These are phyloP conservation scores for Tetraselmis striata DNA, from an alignment of 139 green algal genomes.

Conservation along the genomic window DNA sequence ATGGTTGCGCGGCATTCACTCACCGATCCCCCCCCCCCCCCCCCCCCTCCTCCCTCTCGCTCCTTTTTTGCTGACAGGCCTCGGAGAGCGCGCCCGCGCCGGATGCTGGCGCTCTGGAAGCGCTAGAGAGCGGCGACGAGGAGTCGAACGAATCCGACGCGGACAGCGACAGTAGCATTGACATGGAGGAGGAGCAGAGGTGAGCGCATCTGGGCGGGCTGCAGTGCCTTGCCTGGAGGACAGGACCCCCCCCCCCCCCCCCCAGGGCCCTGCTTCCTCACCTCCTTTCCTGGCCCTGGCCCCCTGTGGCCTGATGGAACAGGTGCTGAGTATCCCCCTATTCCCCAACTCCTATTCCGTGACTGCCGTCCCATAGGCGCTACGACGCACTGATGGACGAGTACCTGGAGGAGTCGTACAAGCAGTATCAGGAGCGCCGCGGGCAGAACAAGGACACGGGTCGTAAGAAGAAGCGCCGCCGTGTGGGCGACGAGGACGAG, in stretches of 20 bases:
- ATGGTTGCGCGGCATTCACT: too few relatives aligned
- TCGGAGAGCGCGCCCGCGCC: neutral
- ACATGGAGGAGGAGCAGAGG: slow-evolving; percentile 40
- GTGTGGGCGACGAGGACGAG: slow-evolving; percentile 8
- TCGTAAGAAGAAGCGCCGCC: slow-evolving; percentile 6
- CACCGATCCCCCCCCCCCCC: too few relatives aligned
- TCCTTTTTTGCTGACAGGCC: too few relatives aligned
- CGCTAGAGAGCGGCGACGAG: neutral
- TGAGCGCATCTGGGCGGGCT: too few relatives aligned
- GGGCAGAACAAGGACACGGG: slow-evolving; percentile 21
- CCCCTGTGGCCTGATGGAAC: slow-evolving; percentile 20
- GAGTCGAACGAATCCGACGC: slow-evolving; percentile 1
- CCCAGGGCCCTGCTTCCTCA: too few relatives aligned
- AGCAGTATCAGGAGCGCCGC: slow-evolving; percentile 68
- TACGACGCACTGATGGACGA: slow-evolving; percentile 78
- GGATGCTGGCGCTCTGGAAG: neutral
- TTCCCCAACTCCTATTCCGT: too few relatives aligned
- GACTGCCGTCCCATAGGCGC: too few relatives aligned
- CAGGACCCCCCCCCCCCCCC: too few relatives aligned
- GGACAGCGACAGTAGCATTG: slow-evolving; percentile 25
- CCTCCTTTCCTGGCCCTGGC: neutral
- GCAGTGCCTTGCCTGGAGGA: neutral
- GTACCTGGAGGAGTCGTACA: slow-evolving; percentile 80
- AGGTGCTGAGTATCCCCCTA: too few relatives aligned
- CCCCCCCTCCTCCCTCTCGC: too few relatives aligned